Base-by-base conservation (phyloP, 176 grass and related monocot genomes). In the Coix lacrymajobi region DNA sequence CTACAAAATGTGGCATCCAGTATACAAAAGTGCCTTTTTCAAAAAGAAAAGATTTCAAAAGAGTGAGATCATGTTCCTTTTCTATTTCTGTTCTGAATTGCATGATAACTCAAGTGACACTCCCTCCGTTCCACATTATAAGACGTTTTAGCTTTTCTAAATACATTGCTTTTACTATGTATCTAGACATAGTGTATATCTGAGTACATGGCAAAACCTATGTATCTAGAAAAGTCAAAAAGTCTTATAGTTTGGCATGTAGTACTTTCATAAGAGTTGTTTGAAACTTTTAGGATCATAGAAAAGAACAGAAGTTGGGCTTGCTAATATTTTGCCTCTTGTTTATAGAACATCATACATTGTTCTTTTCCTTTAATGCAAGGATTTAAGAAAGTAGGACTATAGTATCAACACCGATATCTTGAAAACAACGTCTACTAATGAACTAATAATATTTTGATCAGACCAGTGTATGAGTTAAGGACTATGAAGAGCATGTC, bases 381-480 rank as follows among this genome's bases (percentile, higher is more conserved):
- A 69, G 37, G 39, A 46, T 63, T 19, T 61, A 33, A 7, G 3
- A 64, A 24, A 24, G 15, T 83, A 36, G 20, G 22, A 28, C n/a
- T 38, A 8, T 30, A 52, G 14, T 51, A 54, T 25, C 25, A 57
- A 14, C 22, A 67, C 7, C 0, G 0, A 38, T 71, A n/a, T 48
- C n/a, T 46, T 46, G 2, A 49, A 80, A 65, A 62, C 6, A 39
- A 30, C 4, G 45, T 75, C 24, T 37, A 0, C 14, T n/a, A 71
- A 37, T 74, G 26, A 79, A 66, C 57, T 22, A 62, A 17, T 16
- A 62, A 62, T 48, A 31, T 75, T 75, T 62, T 89, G 9, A 63
- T 76, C 32, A 77, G 15, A 71, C 56, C 1, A 64, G 58, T 25
- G 4, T 74, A 38, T 20, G 30, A 62, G 69, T 62, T 80, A 17